Conservation (phyloP, 2,329 filamentous ascomycete genomes). For the Bertia moriformis region DNA sequence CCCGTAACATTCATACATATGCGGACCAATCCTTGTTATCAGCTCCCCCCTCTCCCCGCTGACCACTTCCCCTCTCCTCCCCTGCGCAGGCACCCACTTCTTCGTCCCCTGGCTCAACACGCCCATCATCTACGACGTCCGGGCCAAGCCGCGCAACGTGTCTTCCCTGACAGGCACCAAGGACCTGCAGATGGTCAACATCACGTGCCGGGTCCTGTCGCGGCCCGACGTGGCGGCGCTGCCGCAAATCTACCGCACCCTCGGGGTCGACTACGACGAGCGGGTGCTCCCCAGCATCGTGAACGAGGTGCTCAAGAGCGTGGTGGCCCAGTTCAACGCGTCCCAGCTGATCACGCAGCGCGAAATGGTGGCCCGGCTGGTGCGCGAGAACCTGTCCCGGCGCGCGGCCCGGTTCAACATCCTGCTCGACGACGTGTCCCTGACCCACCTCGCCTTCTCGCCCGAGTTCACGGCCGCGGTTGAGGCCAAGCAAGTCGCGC, state of each 20-base stretch:
- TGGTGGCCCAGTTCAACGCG: conserved; percentile 97
- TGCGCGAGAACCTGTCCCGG: conserved; percentile 81
- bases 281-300: conserved; percentile 91
- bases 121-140: conserved; percentile 90
- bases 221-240: conserved; percentile 75
- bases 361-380: conserved; percentile 84
- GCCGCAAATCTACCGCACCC: conserved; percentile 90
- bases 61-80: not conserved
- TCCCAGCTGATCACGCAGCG: conserved; percentile 96
- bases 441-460: conserved; percentile 70
- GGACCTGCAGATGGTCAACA: conserved; percentile 99
- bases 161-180: conserved; percentile 95
- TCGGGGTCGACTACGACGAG: conserved; percentile 94
- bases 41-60: too few relatives aligned
- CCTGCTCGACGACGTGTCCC: conserved; percentile 85
- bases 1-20: conserved; percentile 2
- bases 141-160: conserved; percentile 91
- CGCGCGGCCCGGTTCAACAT: conserved; percentile 95
- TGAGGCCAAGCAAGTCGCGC: conserved; percentile 61
- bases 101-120: conserved; percentile 95
- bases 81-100: conserved; percentile 73
- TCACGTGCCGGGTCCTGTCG: conserved; percentile 96
- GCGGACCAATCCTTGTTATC: conserved; percentile 6
- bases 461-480: conserved; percentile 62
- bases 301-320: conserved; percentile 96